Evolutionary conservation across 177 flowering plant genomes (phyloP), one percentile per base, ranked within the genome.

Genomic region (Vitis hybrid): DNA sequence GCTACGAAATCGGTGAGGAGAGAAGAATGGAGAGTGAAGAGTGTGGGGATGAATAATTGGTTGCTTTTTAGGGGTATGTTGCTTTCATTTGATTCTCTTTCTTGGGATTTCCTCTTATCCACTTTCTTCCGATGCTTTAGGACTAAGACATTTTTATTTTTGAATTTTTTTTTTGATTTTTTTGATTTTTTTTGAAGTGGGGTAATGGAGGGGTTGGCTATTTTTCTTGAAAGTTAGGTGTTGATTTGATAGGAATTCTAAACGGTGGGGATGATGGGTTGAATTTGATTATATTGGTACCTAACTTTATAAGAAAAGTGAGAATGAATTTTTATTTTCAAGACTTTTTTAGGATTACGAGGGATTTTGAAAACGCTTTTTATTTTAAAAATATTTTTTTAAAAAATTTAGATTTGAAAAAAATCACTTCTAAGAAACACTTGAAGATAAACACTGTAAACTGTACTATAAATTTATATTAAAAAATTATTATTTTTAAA

Each of bases 1-100:
- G 74, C 77, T 60, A 72, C 65, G 68, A 49, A 13, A 70, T 68
- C 75, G 75, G 78, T 73, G 70, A 64, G 45, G 45, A 54, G 63
- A 21, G 2, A 59, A 32, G 30, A 26, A 26, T 3, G 59, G 18
- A 52, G 12, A 21, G 30, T 57, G 18, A 12, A 17, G 10, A 8
- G 51, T 45, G 15, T 56, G 56, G 72, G 34, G 51, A 9, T 62
- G 21, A 54, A 7, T 15, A 3, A 10, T 10, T 32, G 69, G 30
- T 2, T 7, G 49, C 45, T 51, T 69, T 23, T 30, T 12, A 45
- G 8, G 51, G 30, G 23, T 17, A 45, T 19, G 15, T 68, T 62
- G 39, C 12, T 63, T 63, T 8, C 30, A 15, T 39, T 26, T 63
- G 30, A 21, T 8, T 59, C 30, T 23, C 39, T 30, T 63, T 48